These are phyloP conservation scores for Chalciporus sp. DNA, from an alignment of 1,284 basidiomycete species.

Conservation along the genomic window DNA sequence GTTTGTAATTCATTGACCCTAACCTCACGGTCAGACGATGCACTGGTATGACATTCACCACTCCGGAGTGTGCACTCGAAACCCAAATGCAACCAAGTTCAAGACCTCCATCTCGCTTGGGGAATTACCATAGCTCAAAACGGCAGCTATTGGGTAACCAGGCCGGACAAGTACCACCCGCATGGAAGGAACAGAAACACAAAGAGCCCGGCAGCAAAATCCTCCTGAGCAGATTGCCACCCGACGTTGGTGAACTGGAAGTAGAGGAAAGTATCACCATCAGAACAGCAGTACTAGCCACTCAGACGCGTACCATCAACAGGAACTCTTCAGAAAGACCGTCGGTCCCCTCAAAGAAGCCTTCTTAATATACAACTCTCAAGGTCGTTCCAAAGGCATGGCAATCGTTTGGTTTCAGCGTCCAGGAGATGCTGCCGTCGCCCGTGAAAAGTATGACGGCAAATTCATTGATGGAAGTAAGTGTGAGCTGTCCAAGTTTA, in stretches of 20 bases:
- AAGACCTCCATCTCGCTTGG: conserved; percentile 38
- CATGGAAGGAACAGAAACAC: conserved; percentile 52
- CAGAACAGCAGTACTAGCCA: background rate
- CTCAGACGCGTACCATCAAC: conserved; percentile 13
- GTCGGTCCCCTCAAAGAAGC: conserved; percentile 70
- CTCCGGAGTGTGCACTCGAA: background rate
- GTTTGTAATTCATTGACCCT: conserved; percentile 12
- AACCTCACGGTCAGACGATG: background rate
- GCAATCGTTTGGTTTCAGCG: conserved; percentile 68
- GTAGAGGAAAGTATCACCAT: conserved; percentile 56
- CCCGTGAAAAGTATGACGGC: conserved; percentile 67
- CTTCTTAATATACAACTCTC: conserved; percentile 71
- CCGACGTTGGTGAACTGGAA: conserved; percentile 68
- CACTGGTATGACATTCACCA: background rate
- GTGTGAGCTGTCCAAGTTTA: conserved; percentile 32
- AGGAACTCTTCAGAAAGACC: conserved; percentile 76
- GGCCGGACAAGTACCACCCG: conserved; percentile 55
- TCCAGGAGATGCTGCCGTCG: conserved; percentile 58
- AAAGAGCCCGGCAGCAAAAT: conserved; percentile 62
- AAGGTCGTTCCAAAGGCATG: conserved; percentile 75
- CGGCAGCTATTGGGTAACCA: conserved; percentile 57
- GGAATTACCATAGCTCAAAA: conserved; percentile 56
- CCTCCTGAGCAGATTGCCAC: conserved; percentile 65
- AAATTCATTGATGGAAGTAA: conserved; percentile 75
- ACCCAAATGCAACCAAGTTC: conserved; percentile 19